Evolutionary conservation across 768 basidiomycete species (phyloP), one percentile per base, ranked within the genome.

Genomic region (Multifurca ochricompacta): DNA sequence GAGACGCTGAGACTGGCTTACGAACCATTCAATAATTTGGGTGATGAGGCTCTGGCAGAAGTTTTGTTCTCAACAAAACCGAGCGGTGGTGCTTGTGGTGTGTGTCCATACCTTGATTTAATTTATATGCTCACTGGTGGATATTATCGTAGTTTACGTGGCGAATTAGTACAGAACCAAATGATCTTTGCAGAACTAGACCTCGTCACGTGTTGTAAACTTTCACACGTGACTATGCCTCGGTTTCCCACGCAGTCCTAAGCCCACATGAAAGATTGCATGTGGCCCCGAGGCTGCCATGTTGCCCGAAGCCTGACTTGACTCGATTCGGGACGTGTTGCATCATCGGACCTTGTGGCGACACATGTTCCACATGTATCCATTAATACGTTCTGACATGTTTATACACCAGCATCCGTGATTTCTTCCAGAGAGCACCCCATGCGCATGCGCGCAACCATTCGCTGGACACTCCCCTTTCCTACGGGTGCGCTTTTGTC

Each of bases 51-150:
- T 41, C 63, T 93, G 37, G 68, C 69, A 34, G 82, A 86, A 55
- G 85, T 77, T 10, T 80, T 91, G 45, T 92, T 94, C 66, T 86
- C 87, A 23, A 93, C 90, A 6, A 81, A 81, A 62, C 91, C 90
- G 6, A 85, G 89, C 53, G 79, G 76, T 53, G 91, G 91, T 6
- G 91, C 88, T 14, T 88, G 83, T 69, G 82, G 88, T 88, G 65
- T 62, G 81, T 78, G 36, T 7, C 34, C 1, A 25, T 8, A 2
- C 30, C 1, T 25, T 8, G 9, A 18, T 11, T 27, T 14, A 8
- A 16, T 28, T 32, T 43, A 31, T 3, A 6, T 30, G 9, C 39
- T 32, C 16, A 39, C 19, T 16, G 4, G 21, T 39, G 39, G 2
- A 13, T 18, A 34, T 11, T 10, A 3, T 42, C 34, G 6, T 23